Evolutionary conservation across 768 basidiomycete species (phyloP).

Genomic region (Galerina marginata): DNA sequence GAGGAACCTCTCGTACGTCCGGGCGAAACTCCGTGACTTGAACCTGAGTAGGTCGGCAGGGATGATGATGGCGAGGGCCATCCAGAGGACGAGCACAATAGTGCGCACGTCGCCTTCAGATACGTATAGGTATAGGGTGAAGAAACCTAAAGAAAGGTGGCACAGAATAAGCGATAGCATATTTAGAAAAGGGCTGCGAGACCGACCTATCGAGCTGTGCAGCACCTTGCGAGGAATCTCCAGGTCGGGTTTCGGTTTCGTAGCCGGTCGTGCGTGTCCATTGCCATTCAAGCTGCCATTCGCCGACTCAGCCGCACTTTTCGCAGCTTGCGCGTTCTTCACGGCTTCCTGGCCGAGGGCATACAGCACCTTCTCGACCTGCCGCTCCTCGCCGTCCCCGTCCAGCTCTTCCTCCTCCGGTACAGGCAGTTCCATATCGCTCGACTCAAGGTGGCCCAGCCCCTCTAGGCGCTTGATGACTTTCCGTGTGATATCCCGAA

Average conservation of each 20-base stretch:
- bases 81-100: conserved; percentile 67
- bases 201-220: conserved; percentile 87
- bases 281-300: conserved; percentile 23
- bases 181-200: conserved; percentile 2
- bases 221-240: conserved; percentile 89
- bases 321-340: conserved; percentile 14
- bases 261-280: conserved; percentile 12
- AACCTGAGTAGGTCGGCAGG: conserved; percentile 82
- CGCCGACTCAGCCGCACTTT: conserved; percentile 17
- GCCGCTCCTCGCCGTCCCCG: conserved; percentile 31
- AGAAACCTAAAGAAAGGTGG: conserved; percentile 37
- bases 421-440: conserved; percentile 30
- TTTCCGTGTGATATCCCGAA: conserved; percentile 53
- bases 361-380: conserved; percentile 31
- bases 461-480: conserved; percentile 55
- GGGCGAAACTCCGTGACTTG: conserved; percentile 64
- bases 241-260: conserved; percentile 67
- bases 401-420: conserved; percentile 41
- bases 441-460: conserved; percentile 44
- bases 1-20: conserved; percentile 69
- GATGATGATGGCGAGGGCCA: conserved; percentile 68
- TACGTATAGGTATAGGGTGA: conserved; percentile 48
- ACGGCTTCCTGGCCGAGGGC: conserved; percentile 23
- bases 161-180: conserved; percentile 6
- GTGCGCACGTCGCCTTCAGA: conserved; percentile 64